Conservation (phyloP, 495 filamentous ascomycete species). For the Talaromyces liani region DNA sequence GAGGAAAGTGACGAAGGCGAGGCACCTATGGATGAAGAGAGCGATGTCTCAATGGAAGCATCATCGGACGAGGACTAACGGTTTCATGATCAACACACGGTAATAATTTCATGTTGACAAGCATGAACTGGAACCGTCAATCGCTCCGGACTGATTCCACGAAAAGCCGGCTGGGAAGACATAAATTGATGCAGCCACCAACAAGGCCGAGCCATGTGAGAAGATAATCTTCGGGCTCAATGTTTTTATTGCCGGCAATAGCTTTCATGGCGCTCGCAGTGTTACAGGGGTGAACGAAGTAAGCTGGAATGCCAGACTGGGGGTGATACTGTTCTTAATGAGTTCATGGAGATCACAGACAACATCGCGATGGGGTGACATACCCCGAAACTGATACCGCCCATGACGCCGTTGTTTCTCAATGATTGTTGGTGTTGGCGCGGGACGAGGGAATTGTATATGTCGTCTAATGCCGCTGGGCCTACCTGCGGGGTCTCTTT, state of each 20-base stretch:
- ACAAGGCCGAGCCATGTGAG: conserved; percentile 74
- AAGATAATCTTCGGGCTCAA: conserved; percentile 59
- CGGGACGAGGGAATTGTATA: conserved; percentile 66
- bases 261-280: conserved; percentile 67
- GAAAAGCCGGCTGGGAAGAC: conserved; percentile 50
- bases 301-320: conserved; percentile 60
- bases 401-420: conserved; percentile 54
- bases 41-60: conserved; percentile 49
- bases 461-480: conserved; percentile 55
- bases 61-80: conserved; percentile 45
- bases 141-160: conserved; percentile 1
- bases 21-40: conserved; percentile 66
- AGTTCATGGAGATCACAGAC: conserved; percentile 22
- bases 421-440: conserved; percentile 49
- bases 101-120: neutral
- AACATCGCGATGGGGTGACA: conserved; percentile 25
- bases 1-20: conserved; percentile 63
- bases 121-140: neutral
- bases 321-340: conserved; percentile 67
- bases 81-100: neutral
- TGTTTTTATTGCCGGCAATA: conserved; percentile 38
- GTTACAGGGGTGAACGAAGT: conserved; percentile 82
- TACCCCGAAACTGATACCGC: conserved; percentile 72
- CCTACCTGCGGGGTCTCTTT: conserved; percentile 55
- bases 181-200: conserved; percentile 64